These are phyloP conservation scores for Filobasidium uniguttulatum DNA, from an alignment of 1,284 basidiomycete species.

Conservation along the genomic window DNA sequence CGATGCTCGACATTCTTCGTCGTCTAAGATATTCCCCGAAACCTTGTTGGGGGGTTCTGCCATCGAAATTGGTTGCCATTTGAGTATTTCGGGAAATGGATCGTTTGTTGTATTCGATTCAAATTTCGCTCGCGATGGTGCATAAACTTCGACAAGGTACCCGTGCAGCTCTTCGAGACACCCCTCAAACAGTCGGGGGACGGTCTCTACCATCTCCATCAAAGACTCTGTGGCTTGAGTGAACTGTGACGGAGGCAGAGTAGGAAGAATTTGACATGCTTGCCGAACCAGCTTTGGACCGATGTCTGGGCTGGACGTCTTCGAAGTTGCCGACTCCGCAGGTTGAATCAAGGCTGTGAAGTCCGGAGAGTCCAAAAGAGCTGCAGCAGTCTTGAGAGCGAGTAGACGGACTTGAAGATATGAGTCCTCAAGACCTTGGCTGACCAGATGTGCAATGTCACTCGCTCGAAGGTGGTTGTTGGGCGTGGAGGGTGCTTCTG, in stretches of 20 bases:
- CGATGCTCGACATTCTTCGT: background rate
- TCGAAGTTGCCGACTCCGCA: too few relatives aligned
- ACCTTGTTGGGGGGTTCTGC: too few relatives aligned
- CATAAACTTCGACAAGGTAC: too few relatives aligned
- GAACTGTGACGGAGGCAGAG: background rate
- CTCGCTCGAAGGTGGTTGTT: background rate
- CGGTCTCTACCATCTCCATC: background rate
- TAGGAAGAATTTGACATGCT: background rate
- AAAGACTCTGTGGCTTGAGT: background rate
- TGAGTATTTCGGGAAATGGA: too few relatives aligned
- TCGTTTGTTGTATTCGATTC: too few relatives aligned
- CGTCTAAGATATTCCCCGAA: too few relatives aligned
- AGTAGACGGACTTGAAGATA: background rate
- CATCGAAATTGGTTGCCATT: too few relatives aligned
- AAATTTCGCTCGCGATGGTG: too few relatives aligned
- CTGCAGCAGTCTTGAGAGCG: background rate
- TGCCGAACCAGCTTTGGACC: too few relatives aligned
- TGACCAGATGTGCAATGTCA: conserved; percentile 1
- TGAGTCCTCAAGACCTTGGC: background rate
- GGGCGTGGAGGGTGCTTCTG: background rate
- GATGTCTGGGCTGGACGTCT: too few relatives aligned
- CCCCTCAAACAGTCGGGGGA: background rate
- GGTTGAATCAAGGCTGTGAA: too few relatives aligned
- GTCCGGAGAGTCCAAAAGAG: conserved; percentile 2
- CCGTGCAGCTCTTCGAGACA: background rate